Conservation (phyloP, 495 filamentous ascomycete species). For the Xylaria palmicola region DNA sequence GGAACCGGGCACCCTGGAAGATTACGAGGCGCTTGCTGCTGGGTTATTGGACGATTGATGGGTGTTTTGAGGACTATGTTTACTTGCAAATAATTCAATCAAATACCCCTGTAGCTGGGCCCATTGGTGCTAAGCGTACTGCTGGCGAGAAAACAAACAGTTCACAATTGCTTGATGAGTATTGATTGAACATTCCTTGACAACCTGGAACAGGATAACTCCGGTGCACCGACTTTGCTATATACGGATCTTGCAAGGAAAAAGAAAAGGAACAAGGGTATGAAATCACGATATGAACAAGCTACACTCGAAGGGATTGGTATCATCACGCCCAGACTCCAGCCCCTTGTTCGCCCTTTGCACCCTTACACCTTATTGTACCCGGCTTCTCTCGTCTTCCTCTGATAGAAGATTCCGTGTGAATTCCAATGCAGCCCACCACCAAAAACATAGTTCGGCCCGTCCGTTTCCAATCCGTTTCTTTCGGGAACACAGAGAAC, state of each 20-base stretch:
- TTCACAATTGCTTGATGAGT: too few relatives aligned
- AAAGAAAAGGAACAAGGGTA: background rate
- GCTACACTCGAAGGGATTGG: constrained; percentile 8
- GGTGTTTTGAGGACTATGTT: background rate
- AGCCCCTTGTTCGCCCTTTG: background rate
- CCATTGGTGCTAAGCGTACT: too few relatives aligned
- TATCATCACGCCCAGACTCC: constrained; percentile 15
- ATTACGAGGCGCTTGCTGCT: constrained; percentile 84
- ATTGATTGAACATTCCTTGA: too few relatives aligned
- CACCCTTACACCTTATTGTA: background rate
- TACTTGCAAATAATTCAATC: background rate
- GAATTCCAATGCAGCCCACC: background rate
- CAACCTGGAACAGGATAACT: too few relatives aligned
- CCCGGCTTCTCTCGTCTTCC: background rate
- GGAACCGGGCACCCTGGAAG: constrained; percentile 80
- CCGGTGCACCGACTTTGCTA: background rate
- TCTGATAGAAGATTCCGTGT: background rate
- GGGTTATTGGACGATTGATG: constrained; percentile 64
- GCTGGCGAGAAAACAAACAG: too few relatives aligned
- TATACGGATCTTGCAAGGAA: background rate
- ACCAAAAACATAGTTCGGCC: background rate
- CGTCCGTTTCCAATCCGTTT: background rate
- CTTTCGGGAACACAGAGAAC: too few relatives aligned
- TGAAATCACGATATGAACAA: constrained; percentile 13
- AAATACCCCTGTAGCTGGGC: too few relatives aligned